Conservation (phyloP, 2,329 filamentous ascomycete genomes). For the Arthrobotrys musiformis region DNA sequence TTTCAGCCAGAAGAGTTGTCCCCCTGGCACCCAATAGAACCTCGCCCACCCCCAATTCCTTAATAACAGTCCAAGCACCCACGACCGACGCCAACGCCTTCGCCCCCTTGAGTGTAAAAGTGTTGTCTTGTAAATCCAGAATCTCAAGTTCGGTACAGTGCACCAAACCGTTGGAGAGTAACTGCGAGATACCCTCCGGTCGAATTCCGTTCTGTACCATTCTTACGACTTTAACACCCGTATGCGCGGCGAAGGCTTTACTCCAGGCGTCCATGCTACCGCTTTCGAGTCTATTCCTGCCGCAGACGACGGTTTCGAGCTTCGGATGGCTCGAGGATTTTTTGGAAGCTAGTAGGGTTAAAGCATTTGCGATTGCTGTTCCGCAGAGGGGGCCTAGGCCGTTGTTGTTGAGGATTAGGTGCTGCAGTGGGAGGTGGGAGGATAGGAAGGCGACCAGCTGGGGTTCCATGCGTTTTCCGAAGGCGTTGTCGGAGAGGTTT, state of each 20-base stretch:
- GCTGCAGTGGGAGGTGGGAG: slow-evolving; percentile 86
- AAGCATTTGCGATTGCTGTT: slow-evolving; percentile 85
- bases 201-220: slow-evolving; percentile 99
- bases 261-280: slow-evolving; percentile 97
- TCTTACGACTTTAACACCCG: slow-evolving; percentile 83
- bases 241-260: slow-evolving; percentile 83
- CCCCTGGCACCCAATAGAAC: slow-evolving; percentile 84
- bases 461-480: slow-evolving; percentile 92
- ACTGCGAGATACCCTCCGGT: slow-evolving; percentile 85
- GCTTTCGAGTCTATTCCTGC: slow-evolving; percentile 93
- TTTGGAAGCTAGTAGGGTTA: slow-evolving; percentile 82
- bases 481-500: slow-evolving; percentile 97
- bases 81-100: slow-evolving; percentile 80
- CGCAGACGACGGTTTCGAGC: slow-evolving; percentile 96
- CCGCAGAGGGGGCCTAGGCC: slow-evolving; percentile 92
- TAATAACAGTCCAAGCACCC: slow-evolving; percentile 77
- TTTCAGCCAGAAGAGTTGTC: slow-evolving; percentile 76
- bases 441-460: slow-evolving; percentile 92
- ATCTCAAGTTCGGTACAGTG: slow-evolving; percentile 76
- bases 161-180: slow-evolving; percentile 81
- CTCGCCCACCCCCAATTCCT: slow-evolving; percentile 88
- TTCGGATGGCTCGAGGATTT: slow-evolving; percentile 80
- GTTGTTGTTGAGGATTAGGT: slow-evolving; percentile 98
- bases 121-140: slow-evolving; percentile 96
- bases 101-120: slow-evolving; percentile 84